Percentiles rank a stretch among this genome's conserved stretches.
phyloP scores from a whole-genome alignment of 805 yeast genomes.

The Wickerhamiella azymoides region DNA sequence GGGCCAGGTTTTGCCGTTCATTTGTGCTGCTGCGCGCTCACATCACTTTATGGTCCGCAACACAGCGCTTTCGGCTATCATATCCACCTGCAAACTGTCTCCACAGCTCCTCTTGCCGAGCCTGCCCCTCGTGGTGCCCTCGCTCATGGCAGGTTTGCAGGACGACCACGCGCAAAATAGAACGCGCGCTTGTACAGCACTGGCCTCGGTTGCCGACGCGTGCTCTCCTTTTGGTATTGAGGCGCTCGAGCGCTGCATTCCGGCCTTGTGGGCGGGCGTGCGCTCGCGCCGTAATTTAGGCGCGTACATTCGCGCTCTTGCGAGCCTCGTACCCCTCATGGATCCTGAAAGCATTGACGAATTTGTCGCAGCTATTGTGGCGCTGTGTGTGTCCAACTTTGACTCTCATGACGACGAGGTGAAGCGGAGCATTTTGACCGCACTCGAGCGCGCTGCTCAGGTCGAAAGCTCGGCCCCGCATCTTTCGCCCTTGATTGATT shows the following conservation, averaged over 20 bases:
- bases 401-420: conserved; percentile 77
- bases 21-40: conserved; percentile 65
- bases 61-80: conserved; percentile 65
- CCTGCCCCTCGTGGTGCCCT: conserved; percentile 47
- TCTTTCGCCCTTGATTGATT: conserved; percentile 41
- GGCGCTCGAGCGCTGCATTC: conserved; percentile 59
- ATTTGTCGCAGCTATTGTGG: conserved; percentile 62
- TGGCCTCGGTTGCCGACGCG: conserved; percentile 66
- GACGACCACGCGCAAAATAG: conserved; percentile 62
- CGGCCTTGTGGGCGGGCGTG: conserved; percentile 71
- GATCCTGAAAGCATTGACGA: conserved; percentile 65
- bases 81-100: conserved; percentile 52
- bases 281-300: conserved; percentile 56
- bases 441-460: conserved; percentile 35
- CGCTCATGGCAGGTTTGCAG: conserved; percentile 41
- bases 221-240: conserved; percentile 83
- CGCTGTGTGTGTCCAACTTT: conserved; percentile 56
- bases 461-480: conserved; percentile 38
- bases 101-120: conserved; percentile 71
- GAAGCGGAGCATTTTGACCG: conserved; percentile 56
- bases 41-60: conserved; percentile 72
- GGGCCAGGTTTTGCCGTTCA: conserved; percentile 66
- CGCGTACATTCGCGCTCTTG: conserved; percentile 63
- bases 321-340: conserved; percentile 75
- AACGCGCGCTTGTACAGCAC: conserved; percentile 53